These are phyloP conservation scores for Tetracladium maxilliforme DNA, from an alignment of 2,329 filamentous ascomycete genomes.

Conservation along the genomic window DNA sequence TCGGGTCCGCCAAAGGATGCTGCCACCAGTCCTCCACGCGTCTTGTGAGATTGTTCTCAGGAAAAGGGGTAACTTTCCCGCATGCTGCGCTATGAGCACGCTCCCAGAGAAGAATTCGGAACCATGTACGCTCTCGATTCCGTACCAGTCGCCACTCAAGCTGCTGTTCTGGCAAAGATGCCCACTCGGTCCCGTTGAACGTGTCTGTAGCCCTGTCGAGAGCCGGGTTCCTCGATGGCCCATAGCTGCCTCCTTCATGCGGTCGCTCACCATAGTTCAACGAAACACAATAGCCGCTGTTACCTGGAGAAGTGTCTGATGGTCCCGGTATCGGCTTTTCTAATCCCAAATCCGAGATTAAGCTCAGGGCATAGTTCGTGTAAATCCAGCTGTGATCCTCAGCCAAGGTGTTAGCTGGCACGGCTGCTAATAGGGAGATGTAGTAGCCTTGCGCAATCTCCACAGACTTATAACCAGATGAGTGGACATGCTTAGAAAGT, in stretches of 20 bases:
- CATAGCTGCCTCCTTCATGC: too few relatives aligned
- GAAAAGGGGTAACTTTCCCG: slow-evolving; percentile 12
- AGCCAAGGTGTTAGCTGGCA: slow-evolving; percentile 10
- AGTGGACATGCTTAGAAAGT: slow-evolving; percentile 13
- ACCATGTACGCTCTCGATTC: slow-evolving; percentile 15
- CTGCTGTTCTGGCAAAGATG: neutral
- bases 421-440: slow-evolving; percentile 13
- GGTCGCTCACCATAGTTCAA: too few relatives aligned
- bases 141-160: slow-evolving; percentile 5
- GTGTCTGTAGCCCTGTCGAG: too few relatives aligned
- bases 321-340: slow-evolving; percentile 7
- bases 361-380: slow-evolving; percentile 13
- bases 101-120: slow-evolving; percentile 15
- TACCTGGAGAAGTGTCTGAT: too few relatives aligned
- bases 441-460: slow-evolving; percentile 17
- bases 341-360: slow-evolving; percentile 12
- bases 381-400: slow-evolving; percentile 15
- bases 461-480: slow-evolving; percentile 13
- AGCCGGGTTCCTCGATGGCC: too few relatives aligned
- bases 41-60: slow-evolving; percentile 12
- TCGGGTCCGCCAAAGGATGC: slow-evolving; percentile 12
- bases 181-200: neutral
- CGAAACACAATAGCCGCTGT: too few relatives aligned
- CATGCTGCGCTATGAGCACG: slow-evolving; percentile 14
- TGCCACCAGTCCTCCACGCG: slow-evolving; percentile 13